These are phyloP conservation scores for Pisolithus albus DNA, from an alignment of 768 basidiomycete species.

Conservation along the genomic window DNA sequence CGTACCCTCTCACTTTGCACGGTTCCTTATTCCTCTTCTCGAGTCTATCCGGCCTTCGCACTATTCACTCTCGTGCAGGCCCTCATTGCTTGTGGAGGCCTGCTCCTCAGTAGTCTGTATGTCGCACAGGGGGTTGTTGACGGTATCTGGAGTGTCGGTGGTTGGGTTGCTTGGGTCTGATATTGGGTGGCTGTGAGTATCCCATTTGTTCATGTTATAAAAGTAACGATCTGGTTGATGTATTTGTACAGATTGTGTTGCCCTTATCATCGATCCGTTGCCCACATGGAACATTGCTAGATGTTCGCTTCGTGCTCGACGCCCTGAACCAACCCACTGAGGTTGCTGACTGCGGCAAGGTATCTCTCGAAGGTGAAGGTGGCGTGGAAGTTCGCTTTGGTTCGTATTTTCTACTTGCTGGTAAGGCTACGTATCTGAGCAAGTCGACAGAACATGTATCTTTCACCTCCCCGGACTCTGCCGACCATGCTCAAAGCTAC, in stretches of 20 bases:
- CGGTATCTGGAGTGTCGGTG: too few species aligned
- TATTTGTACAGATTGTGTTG: too few species aligned
- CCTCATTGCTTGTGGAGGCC: conserved; percentile 72
- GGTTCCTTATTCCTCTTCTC: conserved; percentile 3
- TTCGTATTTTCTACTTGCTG: neutral
- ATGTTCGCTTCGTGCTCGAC: conserved; percentile 71
- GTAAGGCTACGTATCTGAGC: neutral
- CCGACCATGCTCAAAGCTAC: conserved; percentile 46
- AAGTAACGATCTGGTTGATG: too few species aligned
- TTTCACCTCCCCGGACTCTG: conserved; percentile 63
- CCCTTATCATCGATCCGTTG: conserved; percentile 27
- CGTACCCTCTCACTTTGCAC: too few species aligned
- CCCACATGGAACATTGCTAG: conserved; percentile 70
- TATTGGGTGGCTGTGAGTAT: too few species aligned
- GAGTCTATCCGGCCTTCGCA: conserved; percentile 5
- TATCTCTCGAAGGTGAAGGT: conserved; percentile 62
- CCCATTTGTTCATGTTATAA: too few species aligned
- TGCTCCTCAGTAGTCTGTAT: conserved; percentile 57
- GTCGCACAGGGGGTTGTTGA: conserved; percentile 22
- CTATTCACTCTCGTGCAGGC: conserved; percentile 50
- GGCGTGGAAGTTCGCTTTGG: conserved; percentile 86
- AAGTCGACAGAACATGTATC: conserved; percentile 60
- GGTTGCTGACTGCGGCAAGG: conserved; percentile 73
- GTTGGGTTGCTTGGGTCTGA: too few species aligned
- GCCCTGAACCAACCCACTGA: conserved; percentile 79